Evolutionary conservation across 495 filamentous ascomycete species (phyloP).

Genomic region (Lophiotrema nucula): DNA sequence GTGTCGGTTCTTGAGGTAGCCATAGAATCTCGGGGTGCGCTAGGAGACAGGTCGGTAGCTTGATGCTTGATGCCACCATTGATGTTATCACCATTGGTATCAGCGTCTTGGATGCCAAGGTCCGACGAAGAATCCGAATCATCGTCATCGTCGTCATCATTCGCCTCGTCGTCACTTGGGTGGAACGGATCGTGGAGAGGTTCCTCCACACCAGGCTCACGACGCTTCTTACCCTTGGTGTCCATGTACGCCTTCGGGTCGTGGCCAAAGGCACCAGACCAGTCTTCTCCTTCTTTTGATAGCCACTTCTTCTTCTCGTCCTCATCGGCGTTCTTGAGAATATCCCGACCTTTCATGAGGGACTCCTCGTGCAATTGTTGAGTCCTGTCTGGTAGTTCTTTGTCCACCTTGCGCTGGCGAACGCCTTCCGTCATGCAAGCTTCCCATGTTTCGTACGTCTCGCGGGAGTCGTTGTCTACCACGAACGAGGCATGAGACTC

Average conservation of each 20-base stretch:
- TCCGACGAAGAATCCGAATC: constrained; percentile 40
- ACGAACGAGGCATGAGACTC: constrained; percentile 81
- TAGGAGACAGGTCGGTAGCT: constrained; percentile 13
- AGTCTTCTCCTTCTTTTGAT: constrained; percentile 75
- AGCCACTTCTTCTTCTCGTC: constrained; percentile 77
- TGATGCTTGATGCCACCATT: constrained; percentile 17
- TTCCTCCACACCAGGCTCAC: constrained; percentile 55
- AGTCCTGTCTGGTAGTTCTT: constrained; percentile 64
- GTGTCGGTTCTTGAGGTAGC: constrained; percentile 1
- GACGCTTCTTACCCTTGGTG: constrained; percentile 49
- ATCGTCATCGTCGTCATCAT: constrained; percentile 42
- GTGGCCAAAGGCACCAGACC: constrained; percentile 80
- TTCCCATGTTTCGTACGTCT: constrained; percentile 94
- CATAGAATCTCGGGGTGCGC: not conserved
- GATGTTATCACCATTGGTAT: constrained; percentile 35
- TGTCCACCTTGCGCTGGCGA: constrained; percentile 61
- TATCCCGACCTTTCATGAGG: constrained; percentile 71
- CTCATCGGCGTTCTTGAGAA: constrained; percentile 66
- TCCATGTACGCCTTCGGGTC: constrained; percentile 59
- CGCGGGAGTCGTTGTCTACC: constrained; percentile 80
- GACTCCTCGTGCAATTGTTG: constrained; percentile 75
- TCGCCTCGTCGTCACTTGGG: constrained; percentile 47
- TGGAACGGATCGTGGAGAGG: constrained; percentile 59
- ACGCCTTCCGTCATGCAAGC: constrained; percentile 85
- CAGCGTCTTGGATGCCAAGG: constrained; percentile 49